Evolutionary conservation across 2,329 filamentous ascomycete species (phyloP).

Genomic region (Beauveria sp.): DNA sequence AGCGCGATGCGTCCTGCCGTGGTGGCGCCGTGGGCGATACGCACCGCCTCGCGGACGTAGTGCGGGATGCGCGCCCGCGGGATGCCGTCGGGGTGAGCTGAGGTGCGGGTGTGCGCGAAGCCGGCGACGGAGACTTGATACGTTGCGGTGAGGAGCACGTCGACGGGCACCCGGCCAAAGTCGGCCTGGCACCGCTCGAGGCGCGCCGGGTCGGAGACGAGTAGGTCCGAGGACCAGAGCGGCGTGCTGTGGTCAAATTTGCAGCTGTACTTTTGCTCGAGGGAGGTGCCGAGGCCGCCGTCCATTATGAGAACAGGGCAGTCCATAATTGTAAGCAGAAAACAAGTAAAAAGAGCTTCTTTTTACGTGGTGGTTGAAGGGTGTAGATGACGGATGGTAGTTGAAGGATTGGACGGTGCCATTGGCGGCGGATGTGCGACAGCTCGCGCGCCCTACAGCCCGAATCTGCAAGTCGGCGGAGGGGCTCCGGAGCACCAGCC

Average conservation of each 20-base stretch:
- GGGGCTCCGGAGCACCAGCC: not conserved
- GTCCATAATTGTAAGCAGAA: not conserved
- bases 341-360: not conserved
- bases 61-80: constrained; percentile 27
- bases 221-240: constrained; percentile 61
- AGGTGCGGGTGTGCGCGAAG: constrained; percentile 38
- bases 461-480: not conserved
- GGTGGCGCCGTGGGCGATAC: constrained; percentile 32
- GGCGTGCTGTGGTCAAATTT: constrained; percentile 47
- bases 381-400: not conserved
- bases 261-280: constrained; percentile 48
- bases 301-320: constrained; percentile 47
- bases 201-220: constrained; percentile 45
- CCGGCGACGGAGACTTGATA: constrained; percentile 56
- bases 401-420: no score
- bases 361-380: not conserved
- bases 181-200: constrained; percentile 48
- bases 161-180: constrained; percentile 49
- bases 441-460: not conserved
- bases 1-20: constrained; percentile 39
- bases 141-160: constrained; percentile 59
- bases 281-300: constrained; percentile 60
- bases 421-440: not conserved
- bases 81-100: constrained; percentile 35
- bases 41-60: constrained; percentile 37